These are phyloP conservation scores for Phytophthora quininea DNA, from an alignment of 352 stramenopile species.

Conservation along the genomic window DNA sequence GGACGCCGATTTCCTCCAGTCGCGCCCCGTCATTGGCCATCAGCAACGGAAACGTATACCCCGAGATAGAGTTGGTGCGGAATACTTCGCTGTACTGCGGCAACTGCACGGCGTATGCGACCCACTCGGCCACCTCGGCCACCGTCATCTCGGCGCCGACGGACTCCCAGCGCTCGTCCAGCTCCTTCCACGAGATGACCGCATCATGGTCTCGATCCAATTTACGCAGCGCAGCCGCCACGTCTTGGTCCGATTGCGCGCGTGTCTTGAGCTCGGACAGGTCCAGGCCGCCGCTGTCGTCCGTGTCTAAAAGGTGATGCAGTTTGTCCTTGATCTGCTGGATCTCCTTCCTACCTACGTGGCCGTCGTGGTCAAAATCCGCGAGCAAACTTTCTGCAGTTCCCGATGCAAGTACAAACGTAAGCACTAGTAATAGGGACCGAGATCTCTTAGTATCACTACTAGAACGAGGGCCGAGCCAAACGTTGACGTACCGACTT, in stretches of 20 bases:
- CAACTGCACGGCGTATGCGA: constrained; percentile 79
- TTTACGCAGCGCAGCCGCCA: constrained; percentile 73
- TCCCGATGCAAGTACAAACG: constrained; percentile 37
- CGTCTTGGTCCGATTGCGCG: constrained; percentile 62
- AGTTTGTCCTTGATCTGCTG: constrained; percentile 84
- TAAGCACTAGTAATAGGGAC: constrained; percentile 29
- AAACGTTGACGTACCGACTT: constrained; percentile 36
- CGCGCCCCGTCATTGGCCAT: constrained; percentile 84
- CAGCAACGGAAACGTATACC: constrained; percentile 86
- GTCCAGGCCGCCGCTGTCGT: constrained; percentile 80
- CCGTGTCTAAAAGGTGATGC: constrained; percentile 78
- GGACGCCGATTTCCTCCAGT: constrained; percentile 75
- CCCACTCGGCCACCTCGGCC: constrained; percentile 81
- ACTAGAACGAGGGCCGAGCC: not conserved
- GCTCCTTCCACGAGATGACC: constrained; percentile 81
- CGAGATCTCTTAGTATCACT: constrained; percentile 16
- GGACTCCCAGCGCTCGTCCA: constrained; percentile 81
- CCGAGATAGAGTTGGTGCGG: constrained; percentile 79
- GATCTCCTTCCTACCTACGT: constrained; percentile 76
- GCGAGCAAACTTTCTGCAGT: constrained; percentile 73
- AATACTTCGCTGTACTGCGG: constrained; percentile 85
- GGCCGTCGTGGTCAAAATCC: constrained; percentile 82
- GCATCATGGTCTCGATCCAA: constrained; percentile 81
- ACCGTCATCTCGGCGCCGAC: constrained; percentile 89
- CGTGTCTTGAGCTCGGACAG: constrained; percentile 71